Base-by-base conservation (phyloP, 83 land plant species). In the Diphasiastrum complanatum region DNA sequence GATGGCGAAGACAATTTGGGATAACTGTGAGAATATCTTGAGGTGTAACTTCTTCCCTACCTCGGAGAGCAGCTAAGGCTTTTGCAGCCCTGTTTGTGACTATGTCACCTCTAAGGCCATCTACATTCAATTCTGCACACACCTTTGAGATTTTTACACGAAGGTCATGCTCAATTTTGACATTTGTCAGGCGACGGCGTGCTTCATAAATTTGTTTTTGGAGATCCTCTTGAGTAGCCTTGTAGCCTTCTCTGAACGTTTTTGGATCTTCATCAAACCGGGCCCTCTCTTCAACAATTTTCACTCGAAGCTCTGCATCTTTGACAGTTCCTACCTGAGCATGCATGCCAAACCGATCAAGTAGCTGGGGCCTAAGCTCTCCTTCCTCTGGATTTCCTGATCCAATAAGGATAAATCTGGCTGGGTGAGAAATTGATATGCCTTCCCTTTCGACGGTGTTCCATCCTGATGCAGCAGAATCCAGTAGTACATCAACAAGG, bases 371-470 rank as follows among this genome's bases (percentile, higher is more conserved):
- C 76, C 99, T 74, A 1, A 95, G 82, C 70, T 95, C 99, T 3
- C 99, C 99, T 75, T 95, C 96, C 61, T 95, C 99, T 8, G 99
- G 99, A 52, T 95, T 95, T 2, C 99, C 99, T 0, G 97, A 89
- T 5, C 99, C 99, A 61, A 95, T 95, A 4, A 95, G 71, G 32
- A 95, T 95, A 37, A 95, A 95, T 32, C 99, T 68, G 32, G 99
- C 92, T 11, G 99, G 99, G 68, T 95, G 99, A 16, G 99, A 89
- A 29, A 95, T 89, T 3, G 99, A 95, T n/a, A 95, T 89, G 10
- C 99, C 99, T 53, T 95, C 99, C 61, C 99, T 74, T 66, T 95
- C 99, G 14, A 95, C 99, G 5, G 97, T 95, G 70, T 95, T 95
- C 99, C 99, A 95, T 6, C 99, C 99, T 4, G 99, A 95, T 11